Conservation (phyloP, 1,284 basidiomycete species). For the Malassezia arunalokei region DNA sequence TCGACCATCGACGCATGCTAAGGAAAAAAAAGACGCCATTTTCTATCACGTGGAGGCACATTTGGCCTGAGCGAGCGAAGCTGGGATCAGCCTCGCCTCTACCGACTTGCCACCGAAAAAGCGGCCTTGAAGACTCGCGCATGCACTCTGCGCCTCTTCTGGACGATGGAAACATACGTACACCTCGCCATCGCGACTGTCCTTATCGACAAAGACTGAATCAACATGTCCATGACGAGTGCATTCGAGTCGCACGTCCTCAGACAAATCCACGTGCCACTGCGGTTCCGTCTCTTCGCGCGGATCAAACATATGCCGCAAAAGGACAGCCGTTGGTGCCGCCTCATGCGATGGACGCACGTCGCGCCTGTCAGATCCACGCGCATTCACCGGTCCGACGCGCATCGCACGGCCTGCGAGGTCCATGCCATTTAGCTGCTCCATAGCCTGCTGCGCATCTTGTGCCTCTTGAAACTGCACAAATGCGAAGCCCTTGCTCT, state of each 20-base stretch:
- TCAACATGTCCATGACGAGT: constrained; percentile 72
- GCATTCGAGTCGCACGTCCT: constrained; percentile 89
- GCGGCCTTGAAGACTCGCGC: constrained; percentile 79
- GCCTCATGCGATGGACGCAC: constrained; percentile 42
- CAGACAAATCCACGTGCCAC: constrained; percentile 90
- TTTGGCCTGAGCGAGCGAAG: constrained; percentile 6
- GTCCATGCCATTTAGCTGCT: constrained; percentile 97
- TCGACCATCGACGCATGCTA: background rate
- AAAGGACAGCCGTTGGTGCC: constrained; percentile 54
- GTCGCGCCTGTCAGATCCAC: background rate
- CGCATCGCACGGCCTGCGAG: constrained; percentile 68
- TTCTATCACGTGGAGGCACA: background rate
- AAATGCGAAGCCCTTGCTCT: constrained; percentile 95
- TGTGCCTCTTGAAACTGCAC: constrained; percentile 79
- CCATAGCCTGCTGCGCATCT: constrained; percentile 86
- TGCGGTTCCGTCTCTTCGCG: constrained; percentile 89
- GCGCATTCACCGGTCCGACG: constrained; percentile 25
- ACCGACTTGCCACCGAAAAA: constrained; percentile 42
- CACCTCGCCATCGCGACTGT: constrained; percentile 72
- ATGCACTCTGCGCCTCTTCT: constrained; percentile 66
- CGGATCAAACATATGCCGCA: constrained; percentile 94
- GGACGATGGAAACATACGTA: constrained; percentile 79
- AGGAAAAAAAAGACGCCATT: background rate
- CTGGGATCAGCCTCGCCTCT: constrained; percentile 29
- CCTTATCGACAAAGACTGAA: constrained; percentile 83